phyloP scores from a whole-genome alignment of 345 rosid genomes.

The Syzygium oleosum region DNA sequence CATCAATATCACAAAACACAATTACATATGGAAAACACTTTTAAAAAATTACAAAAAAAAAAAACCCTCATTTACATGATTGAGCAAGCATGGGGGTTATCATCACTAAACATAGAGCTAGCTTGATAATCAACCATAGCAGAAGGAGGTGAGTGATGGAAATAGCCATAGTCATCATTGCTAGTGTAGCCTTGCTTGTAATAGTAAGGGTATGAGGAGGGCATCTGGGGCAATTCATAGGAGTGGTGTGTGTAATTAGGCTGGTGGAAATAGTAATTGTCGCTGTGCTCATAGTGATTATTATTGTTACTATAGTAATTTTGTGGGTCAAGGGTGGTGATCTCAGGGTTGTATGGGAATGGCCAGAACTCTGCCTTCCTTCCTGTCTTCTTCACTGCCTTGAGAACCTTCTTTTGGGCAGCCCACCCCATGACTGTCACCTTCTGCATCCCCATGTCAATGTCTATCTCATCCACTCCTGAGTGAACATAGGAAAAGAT shows the following conservation, averaged over 20 bases:
- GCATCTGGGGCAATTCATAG: neutral
- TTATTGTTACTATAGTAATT: constrained; percentile 1
- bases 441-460: constrained; percentile 55
- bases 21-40: neutral
- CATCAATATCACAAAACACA: neutral
- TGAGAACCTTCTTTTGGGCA: constrained; percentile 51
- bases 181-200: constrained; percentile 38
- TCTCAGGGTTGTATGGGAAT: constrained; percentile 48
- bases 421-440: constrained; percentile 76
- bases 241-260: neutral
- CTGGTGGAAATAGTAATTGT: neutral
- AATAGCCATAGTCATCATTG: constrained; percentile 32
- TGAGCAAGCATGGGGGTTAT: constrained; percentile 70
- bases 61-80: constrained; percentile 23
- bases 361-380: constrained; percentile 66
- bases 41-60: neutral
- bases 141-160: constrained; percentile 19
- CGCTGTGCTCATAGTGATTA: neutral
- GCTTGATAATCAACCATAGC: constrained; percentile 20
- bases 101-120: constrained; percentile 55
- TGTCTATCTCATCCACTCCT: constrained; percentile 61
- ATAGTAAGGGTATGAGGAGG: constrained; percentile 22
- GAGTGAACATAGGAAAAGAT: neutral
- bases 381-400: constrained; percentile 43
- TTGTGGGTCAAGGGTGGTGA: constrained; percentile 18